These are phyloP conservation scores for Solanum pinnatisectum DNA, from an alignment of 257 asterid species.

Conservation along the genomic window DNA sequence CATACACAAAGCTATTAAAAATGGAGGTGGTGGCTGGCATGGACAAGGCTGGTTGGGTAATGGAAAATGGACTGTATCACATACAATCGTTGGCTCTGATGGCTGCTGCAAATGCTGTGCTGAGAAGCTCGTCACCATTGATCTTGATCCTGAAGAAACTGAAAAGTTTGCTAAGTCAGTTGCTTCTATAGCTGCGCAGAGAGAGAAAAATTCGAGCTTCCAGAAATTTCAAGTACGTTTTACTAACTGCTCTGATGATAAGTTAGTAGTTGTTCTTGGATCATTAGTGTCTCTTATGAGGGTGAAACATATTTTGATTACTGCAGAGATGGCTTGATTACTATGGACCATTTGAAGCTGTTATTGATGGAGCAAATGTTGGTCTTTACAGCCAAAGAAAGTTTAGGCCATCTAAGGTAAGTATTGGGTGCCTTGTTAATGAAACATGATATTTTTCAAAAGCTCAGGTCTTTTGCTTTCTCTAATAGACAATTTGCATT, in stretches of 20 bases:
- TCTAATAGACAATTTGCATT: not conserved
- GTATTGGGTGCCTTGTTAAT: slow-evolving; percentile 9
- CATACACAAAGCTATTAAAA: slow-evolving; percentile 34
- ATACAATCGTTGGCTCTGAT: slow-evolving; percentile 39
- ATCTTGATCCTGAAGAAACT: slow-evolving; percentile 75
- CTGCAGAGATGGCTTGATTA: slow-evolving; percentile 85
- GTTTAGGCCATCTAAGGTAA: slow-evolving; percentile 65
- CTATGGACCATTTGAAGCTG: slow-evolving; percentile 87
- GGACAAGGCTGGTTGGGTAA: slow-evolving; percentile 83
- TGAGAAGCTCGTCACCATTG: slow-evolving; percentile 59
- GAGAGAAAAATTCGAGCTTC: slow-evolving; percentile 58
- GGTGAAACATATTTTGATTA: slow-evolving; percentile 4
- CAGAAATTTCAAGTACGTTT: slow-evolving; percentile 70
- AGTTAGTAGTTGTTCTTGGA: not conserved
- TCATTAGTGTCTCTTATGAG: slow-evolving; percentile 3
- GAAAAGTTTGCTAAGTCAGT: slow-evolving; percentile 67
- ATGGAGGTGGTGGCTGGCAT: slow-evolving; percentile 92
- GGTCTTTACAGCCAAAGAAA: slow-evolving; percentile 68
- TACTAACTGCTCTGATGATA: not conserved
- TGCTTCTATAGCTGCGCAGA: slow-evolving; percentile 56
- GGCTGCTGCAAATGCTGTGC: slow-evolving; percentile 67
- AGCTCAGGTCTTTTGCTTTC: not conserved
- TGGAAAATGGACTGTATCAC: slow-evolving; percentile 60
- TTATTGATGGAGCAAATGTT: slow-evolving; percentile 80
- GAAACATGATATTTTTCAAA: not conserved